Percentiles rank a stretch among this genome's conserved stretches.
Evolutionary conservation across 257 asterid genomes (phyloP).

Genomic region (Solanum clarkiae): DNA sequence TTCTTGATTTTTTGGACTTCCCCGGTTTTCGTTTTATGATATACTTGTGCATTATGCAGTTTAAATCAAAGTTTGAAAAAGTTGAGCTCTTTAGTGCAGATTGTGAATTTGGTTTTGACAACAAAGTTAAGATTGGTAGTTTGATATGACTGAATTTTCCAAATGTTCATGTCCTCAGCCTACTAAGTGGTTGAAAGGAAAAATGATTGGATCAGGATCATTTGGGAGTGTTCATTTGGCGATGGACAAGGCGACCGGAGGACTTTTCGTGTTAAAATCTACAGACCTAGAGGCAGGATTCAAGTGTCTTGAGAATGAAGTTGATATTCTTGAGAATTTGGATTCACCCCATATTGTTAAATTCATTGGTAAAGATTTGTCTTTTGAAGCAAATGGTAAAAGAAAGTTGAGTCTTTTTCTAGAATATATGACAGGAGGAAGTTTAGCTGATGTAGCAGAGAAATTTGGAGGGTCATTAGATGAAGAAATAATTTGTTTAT

Average conservation of each 20-base stretch:
- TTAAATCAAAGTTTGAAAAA: background rate
- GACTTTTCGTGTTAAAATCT: constrained; percentile 40
- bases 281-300: constrained; percentile 29
- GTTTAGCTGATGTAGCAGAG: constrained; percentile 30
- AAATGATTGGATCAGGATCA: constrained; percentile 46
- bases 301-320: constrained; percentile 35
- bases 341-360: constrained; percentile 32
- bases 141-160: constrained; percentile 15
- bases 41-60: background rate
- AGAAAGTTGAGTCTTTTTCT: constrained; percentile 18
- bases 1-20: background rate
- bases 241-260: constrained; percentile 30
- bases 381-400: constrained; percentile 5
- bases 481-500: constrained; percentile 32
- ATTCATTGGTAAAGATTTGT: constrained; percentile 28
- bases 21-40: background rate
- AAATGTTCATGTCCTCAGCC: constrained; percentile 14
- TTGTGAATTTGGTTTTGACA: background rate
- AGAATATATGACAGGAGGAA: constrained; percentile 55
- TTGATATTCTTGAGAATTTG: constrained; percentile 21
- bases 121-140: background rate
- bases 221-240: constrained; percentile 40
- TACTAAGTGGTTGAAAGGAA: constrained; percentile 38
- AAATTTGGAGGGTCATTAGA: constrained; percentile 37
- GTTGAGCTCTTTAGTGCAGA: background rate